Evolutionary conservation across 139 green algal genomes (phyloP), one percentile per base, ranked within the genome.

Genomic region (Chlorella sorokiniana): DNA sequence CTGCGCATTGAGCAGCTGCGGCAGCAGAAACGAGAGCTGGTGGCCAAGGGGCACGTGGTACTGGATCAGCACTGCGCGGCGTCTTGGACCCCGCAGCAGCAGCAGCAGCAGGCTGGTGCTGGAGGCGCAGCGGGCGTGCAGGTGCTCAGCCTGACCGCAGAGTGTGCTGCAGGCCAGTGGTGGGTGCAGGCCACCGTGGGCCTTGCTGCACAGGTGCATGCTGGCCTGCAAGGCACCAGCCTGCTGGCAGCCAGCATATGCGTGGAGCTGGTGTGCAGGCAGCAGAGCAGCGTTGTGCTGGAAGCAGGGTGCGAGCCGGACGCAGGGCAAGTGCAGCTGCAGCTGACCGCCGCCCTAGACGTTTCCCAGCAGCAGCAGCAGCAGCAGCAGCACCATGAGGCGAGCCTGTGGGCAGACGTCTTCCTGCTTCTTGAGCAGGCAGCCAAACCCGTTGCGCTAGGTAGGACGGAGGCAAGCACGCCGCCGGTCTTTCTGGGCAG

Each of bases 41-140:
- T 69, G 22, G 61, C 31, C 7, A 1, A 14, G 1, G 77, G 61
- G 0, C 44, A 74, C 5, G 63, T 35, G 1, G 64, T 82, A 64
- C 77, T 82, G 44, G 77, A 51, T 3, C 9, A 75, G 61, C 63
- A 82, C 45, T 82, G 77, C 63, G 27, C 22, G 8, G 64, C 63
- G 2, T 75, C 77, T 2, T 82, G 77, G 77, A 9, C 23, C 8
- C 51, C 51, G 35, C 73, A 69, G 23, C 56, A 65, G 56, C 16
- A 33, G 65, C 33, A 72, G 65, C 65, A 72, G 65, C 65, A 69
- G 52, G 37, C 20, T 27, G 37, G 27, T 42, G 69, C 25, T 11
- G 27, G 27, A 0, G 37, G 10, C 1, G 23, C 20, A 16, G 71
- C 27, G 22, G 37, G 20, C 27, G 25, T 51, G 5, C 9, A 27